Conservation (phyloP, 345 rosid genomes). For the Eucalyptus dawsonii region DNA sequence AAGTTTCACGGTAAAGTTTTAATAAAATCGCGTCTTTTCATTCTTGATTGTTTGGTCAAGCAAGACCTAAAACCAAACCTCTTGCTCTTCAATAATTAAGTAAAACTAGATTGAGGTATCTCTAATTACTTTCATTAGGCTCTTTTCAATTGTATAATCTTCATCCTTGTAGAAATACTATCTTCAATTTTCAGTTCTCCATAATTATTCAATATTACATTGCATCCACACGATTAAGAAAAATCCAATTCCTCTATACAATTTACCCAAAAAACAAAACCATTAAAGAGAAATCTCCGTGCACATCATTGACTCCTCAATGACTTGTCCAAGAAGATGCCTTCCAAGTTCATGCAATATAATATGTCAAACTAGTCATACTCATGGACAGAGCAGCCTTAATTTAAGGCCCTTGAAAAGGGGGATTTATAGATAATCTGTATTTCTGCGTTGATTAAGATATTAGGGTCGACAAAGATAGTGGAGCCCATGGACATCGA, state of each 20-base stretch:
- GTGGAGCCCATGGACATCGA: neutral
- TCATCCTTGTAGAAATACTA: neutral
- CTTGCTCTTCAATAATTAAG: neutral
- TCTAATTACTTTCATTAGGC: neutral
- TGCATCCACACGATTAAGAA: neutral
- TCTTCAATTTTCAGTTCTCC: neutral
- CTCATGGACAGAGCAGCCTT: neutral
- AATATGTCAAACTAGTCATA: neutral
- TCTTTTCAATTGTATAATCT: neutral
- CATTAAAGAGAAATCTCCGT: neutral
- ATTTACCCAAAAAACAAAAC: neutral
- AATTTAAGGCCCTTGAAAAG: neutral
- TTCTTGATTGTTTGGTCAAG: neutral
- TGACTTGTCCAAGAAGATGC: neutral
- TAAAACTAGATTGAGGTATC: neutral
- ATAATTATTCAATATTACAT: neutral
- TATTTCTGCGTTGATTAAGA: neutral
- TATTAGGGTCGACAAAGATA: neutral
- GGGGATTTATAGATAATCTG: neutral
- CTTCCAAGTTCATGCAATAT: neutral
- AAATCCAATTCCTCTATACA: neutral
- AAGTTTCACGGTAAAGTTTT: neutral
- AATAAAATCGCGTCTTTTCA: neutral
- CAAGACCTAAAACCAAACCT: neutral
- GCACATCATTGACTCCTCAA: neutral